Percentiles rank a stretch among this genome's conserved stretches.
Conservation (phyloP, 2,329 filamentous ascomycete species). For the Trichoderma sp. region DNA sequence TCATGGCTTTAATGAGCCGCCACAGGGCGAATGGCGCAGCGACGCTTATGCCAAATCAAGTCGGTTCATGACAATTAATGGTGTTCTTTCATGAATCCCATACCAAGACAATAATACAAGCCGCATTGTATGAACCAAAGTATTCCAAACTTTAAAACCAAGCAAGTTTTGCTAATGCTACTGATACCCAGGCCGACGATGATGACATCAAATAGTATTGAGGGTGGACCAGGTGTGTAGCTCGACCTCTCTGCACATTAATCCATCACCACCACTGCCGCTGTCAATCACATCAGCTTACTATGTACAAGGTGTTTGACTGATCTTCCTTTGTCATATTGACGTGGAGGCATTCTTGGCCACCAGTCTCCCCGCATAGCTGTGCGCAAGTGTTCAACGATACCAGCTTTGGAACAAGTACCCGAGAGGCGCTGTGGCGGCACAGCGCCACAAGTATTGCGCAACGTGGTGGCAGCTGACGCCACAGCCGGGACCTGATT, state of each 20-base stretch:
- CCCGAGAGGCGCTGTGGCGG: background rate
- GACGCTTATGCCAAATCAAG: background rate
- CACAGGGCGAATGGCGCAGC: conserved; percentile 7
- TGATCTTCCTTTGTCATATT: background rate
- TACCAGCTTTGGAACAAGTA: background rate
- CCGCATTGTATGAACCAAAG: too few species aligned
- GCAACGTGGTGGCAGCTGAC: background rate
- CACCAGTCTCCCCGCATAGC: background rate
- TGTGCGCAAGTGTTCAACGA: background rate
- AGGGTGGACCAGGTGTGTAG: background rate
- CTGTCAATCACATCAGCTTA: background rate
- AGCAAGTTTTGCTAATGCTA: background rate
- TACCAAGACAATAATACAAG: too few species aligned
- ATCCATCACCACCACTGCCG: background rate
- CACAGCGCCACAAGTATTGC: conserved; percentile 11
- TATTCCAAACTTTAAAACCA: too few species aligned
- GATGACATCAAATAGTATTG: background rate
- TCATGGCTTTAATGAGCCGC: conserved; percentile 12
- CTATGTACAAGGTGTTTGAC: background rate
- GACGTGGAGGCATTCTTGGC: background rate
- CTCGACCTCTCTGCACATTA: background rate
- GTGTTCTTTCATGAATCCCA: background rate
- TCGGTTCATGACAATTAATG: background rate
- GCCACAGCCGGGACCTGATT: conserved; percentile 14
- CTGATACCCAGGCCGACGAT: background rate